A percentile compares a stretch with the other conserved stretches of the same genome.
These are phyloP conservation scores for Glaciozyma antarctica DNA, from an alignment of 768 basidiomycete genomes.

Conservation along the genomic window DNA sequence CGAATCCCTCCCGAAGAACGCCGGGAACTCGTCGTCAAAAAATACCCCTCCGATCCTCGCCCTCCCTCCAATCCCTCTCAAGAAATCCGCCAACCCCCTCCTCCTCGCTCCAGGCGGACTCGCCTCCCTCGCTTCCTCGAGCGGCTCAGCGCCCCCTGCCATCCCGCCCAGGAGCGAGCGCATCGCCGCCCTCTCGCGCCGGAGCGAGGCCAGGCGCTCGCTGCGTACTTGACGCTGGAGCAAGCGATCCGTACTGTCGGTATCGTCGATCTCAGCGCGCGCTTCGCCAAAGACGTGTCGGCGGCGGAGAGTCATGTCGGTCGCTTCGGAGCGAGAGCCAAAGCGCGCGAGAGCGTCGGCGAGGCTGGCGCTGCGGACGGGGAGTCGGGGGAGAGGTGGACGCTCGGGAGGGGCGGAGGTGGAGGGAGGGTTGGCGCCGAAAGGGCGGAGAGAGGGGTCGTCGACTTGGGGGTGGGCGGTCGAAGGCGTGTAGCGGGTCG, in stretches of 20 bases:
- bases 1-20: conserved; percentile 12
- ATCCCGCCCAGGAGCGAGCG: conserved; percentile 4
- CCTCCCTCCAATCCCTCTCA: conserved; percentile 7
- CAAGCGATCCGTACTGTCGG: conserved; percentile 5
- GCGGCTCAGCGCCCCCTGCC: not conserved
- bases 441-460: not conserved
- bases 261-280: not conserved
- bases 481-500: not conserved
- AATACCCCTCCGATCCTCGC: not conserved
- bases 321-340: not conserved
- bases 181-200: conserved; percentile 17
- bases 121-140: not conserved
- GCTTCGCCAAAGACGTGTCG: not conserved
- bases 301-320: not conserved
- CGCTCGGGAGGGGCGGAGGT: not conserved
- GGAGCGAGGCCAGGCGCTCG: conserved; percentile 8
- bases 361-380: not conserved
- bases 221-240: not conserved
- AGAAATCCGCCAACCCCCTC: conserved; percentile 8
- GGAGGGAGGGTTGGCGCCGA: too few species aligned
- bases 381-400: not conserved
- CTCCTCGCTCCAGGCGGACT: conserved; percentile 4
- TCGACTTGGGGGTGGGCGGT: not conserved
- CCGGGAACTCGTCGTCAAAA: conserved; percentile 17
- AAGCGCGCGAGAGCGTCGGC: conserved; percentile 8